Base-by-base conservation (phyloP, 768 basidiomycete genomes). In the Hemileccinum impolitum region DNA sequence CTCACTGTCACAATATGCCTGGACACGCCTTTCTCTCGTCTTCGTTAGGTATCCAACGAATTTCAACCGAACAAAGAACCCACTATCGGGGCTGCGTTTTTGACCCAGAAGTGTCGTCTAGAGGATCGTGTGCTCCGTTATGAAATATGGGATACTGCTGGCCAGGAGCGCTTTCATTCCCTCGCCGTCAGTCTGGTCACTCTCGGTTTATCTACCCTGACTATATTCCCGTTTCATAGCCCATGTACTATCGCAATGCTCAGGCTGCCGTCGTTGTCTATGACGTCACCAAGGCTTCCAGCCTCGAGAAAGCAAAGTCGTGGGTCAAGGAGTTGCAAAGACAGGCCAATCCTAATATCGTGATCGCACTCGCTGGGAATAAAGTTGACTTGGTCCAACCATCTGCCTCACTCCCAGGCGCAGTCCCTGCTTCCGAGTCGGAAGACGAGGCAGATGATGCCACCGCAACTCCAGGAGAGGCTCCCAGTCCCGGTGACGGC, bases 251-350 rank as follows among this genome's bases (percentile, higher is more conserved):
- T 70, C 90, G 96, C 62, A 97, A 98, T 62, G 93, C 95, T 8
- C 91, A 94, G 68, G 94, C 95, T 4, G 95, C 95, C 28, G 94
- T 98, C 36, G 96, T 99, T 9, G 95, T 98, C 17, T 98, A 97
- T 69, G 96, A 98, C 66, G 85, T 98, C 48, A 98, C 95, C 43
- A 96, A 97, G 71, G 89, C 91, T 39, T 80, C 87, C 49, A 95
- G 93, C 62, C 77, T 99, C 50, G 95, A 98, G 70, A 98, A 98
- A 70, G 96, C 96, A 47, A 97, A 98, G 75, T 93, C 94, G 26
- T 99, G 96, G 96, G 94, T 99, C 50, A 97, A 96, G 74, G 96
- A 99, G 71, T 79, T 99, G 19, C 96, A 99, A 67, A 84, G 96
- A 56, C 96, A 99, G 65, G 96, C 96, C 19, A 96, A 97, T 67